Evolutionary conservation across 2,329 filamentous ascomycete species (phyloP).

Genomic region (Fusarium sp.): DNA sequence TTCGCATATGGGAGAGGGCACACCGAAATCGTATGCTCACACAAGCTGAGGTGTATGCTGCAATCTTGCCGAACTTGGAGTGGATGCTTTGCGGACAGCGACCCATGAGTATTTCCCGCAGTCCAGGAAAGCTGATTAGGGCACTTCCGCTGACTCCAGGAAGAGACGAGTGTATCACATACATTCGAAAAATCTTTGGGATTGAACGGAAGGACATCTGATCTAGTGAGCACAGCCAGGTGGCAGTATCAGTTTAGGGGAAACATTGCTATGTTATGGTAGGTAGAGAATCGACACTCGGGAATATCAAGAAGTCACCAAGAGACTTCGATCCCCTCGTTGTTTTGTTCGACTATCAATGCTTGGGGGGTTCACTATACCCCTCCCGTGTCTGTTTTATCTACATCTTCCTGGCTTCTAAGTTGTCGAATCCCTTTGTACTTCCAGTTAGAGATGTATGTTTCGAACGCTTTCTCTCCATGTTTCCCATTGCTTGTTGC

Average conservation of each 20-base stretch:
- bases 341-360: too few relatives aligned
- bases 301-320: too few relatives aligned
- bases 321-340: too few relatives aligned
- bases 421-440: slow-evolving; percentile 53
- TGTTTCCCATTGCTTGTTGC: slow-evolving; percentile 66
- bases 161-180: slow-evolving; percentile 3
- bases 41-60: slow-evolving; percentile 27
- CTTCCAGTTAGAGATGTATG: slow-evolving; percentile 65
- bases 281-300: too few relatives aligned
- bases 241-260: too few relatives aligned
- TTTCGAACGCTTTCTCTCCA: slow-evolving; percentile 57
- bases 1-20: slow-evolving; percentile 15
- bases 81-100: slow-evolving; percentile 36
- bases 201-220: too few relatives aligned
- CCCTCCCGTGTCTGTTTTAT: not conserved
- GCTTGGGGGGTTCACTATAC: not conserved
- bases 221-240: too few relatives aligned
- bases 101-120: slow-evolving; percentile 7
- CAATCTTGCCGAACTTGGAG: slow-evolving; percentile 23
- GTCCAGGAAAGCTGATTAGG: not conserved
- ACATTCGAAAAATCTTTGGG: not conserved
- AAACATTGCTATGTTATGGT: too few relatives aligned
- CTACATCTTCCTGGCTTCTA: slow-evolving; percentile 11
- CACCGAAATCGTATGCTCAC: slow-evolving; percentile 43
- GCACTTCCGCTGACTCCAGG: not conserved